Evolutionary conservation across 2,329 filamentous ascomycete genomes (phyloP).

Genomic region (Chrysosporium queenslandicum): DNA sequence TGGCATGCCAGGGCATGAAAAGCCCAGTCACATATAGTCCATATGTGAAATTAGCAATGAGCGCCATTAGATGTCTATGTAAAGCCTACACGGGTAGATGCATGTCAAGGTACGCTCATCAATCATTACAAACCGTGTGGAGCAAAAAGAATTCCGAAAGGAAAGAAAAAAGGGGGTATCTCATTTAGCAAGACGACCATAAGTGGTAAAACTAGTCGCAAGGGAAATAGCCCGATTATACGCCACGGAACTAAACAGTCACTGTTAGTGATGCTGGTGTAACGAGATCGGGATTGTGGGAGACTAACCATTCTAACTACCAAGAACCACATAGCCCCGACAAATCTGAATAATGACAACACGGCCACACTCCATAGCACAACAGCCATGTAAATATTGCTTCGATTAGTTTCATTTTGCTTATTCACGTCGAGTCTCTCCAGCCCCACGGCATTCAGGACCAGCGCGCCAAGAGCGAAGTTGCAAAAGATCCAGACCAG

Average conservation of each 20-base stretch:
- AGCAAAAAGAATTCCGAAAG: not conserved
- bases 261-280: not conserved
- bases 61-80: not conserved
- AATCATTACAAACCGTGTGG: not conserved
- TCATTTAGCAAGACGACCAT: not conserved
- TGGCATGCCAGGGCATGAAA: not conserved
- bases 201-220: not conserved
- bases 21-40: not conserved
- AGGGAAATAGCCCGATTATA: conserved; percentile 25
- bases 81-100: not conserved
- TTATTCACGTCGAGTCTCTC: conserved; percentile 51
- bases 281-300: not conserved
- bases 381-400: conserved; percentile 74
- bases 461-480: conserved; percentile 74
- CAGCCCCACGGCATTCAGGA: conserved; percentile 75
- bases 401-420: conserved; percentile 44
- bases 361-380: conserved; percentile 83
- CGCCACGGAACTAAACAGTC: conserved; percentile 42
- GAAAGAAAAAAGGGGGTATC: not conserved
- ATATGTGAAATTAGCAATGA: not conserved
- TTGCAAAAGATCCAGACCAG: conserved; percentile 96
- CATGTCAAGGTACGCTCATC: not conserved
- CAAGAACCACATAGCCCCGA: conserved; percentile 86
- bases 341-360: conserved; percentile 73
- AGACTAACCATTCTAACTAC: conserved; percentile 71